Conservation (phyloP, 257 asterid genomes). For the Solanum verrucosum region DNA sequence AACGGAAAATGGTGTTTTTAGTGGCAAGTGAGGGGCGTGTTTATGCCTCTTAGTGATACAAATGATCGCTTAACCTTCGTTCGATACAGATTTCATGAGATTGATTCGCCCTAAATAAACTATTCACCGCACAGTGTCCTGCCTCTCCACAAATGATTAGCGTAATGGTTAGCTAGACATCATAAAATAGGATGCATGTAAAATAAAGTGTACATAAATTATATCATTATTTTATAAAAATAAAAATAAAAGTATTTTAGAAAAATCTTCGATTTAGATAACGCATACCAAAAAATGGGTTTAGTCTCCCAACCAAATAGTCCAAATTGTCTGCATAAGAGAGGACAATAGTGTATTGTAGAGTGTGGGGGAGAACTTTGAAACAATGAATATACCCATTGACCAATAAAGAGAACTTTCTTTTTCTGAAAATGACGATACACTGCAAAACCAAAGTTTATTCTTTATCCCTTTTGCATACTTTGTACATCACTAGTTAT, state of each 20-base stretch:
- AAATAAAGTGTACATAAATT: too few species aligned
- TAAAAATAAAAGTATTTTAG: not conserved
- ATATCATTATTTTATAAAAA: not conserved
- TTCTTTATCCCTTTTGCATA: not conserved
- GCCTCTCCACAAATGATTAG: not conserved
- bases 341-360: conserved; percentile 5
- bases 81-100: too few species aligned
- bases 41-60: too few species aligned
- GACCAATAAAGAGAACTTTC: conserved; percentile 6
- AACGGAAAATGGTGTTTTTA: not conserved
- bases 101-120: too few species aligned
- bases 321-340: conserved; percentile 4
- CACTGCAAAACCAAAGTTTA: conserved; percentile 16
- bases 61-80: not conserved
- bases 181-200: not conserved
- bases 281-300: not conserved
- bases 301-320: not conserved
- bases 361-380: conserved; percentile 7
- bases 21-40: not conserved
- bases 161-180: not conserved
- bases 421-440: conserved; percentile 15
- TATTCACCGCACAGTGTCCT: not conserved
- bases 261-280: not conserved
- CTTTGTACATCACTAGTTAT: not conserved
- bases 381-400: conserved; percentile 9